Conservation (phyloP, 2,329 filamentous ascomycete genomes). For the Alternaria hordeiaustralica region DNA sequence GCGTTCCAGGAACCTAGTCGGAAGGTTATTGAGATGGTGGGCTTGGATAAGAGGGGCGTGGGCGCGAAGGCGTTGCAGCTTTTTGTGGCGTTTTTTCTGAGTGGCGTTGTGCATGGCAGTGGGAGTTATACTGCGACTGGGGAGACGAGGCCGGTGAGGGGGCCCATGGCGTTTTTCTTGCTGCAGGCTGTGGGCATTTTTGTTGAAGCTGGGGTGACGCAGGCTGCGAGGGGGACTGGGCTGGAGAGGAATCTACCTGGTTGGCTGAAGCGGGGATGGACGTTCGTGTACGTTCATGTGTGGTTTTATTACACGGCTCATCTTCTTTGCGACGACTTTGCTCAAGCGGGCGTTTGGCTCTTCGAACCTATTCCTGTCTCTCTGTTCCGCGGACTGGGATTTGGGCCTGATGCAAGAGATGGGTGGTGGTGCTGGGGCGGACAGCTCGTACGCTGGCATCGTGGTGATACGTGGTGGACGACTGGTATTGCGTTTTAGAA, state of each 20-base stretch:
- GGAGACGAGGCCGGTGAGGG: conserved; percentile 54
- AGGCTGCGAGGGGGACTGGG: conserved; percentile 43
- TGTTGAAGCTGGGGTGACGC: conserved; percentile 55
- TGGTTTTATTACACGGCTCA: conserved; percentile 74
- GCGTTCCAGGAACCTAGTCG: conserved; percentile 68
- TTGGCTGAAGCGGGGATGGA: conserved; percentile 59
- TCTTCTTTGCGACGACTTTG: conserved; percentile 77
- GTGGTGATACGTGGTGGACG: conserved; percentile 69
- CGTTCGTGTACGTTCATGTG: conserved; percentile 65
- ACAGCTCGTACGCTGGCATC: conserved; percentile 64
- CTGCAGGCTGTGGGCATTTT: conserved; percentile 71
- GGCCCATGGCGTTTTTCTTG: conserved; percentile 72
- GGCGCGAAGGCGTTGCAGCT: conserved; percentile 51
- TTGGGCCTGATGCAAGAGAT: conserved; percentile 64
- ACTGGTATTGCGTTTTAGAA: conserved; percentile 57
- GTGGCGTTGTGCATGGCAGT: conserved; percentile 71
- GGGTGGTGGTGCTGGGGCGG: conserved; percentile 72
- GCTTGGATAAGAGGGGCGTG: conserved; percentile 41
- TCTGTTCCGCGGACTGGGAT: conserved; percentile 68
- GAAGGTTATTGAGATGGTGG: conserved; percentile 50
- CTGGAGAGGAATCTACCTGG: conserved; percentile 51
- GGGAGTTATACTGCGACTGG: conserved; percentile 73
- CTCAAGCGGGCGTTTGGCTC: conserved; percentile 75
- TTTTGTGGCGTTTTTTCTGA: conserved; percentile 68
- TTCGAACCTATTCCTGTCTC: conserved; percentile 84